phyloP scores from a whole-genome alignment of 805 yeast genomes.

The Candida suzukii region DNA sequence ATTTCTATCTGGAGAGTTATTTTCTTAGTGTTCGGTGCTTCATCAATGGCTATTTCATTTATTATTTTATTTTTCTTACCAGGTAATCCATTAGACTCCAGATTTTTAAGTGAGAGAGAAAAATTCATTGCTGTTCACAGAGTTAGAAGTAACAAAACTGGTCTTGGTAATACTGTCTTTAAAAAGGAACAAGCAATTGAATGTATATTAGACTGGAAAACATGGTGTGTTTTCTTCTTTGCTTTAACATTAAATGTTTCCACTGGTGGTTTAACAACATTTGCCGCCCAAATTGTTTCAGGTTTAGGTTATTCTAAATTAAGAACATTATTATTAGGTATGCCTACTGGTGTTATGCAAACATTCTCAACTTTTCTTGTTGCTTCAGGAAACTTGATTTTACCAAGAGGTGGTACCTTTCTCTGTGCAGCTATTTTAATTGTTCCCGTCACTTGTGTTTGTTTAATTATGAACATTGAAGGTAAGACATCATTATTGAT shows the following conservation, averaged over 20 bases:
- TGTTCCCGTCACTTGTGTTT: slow-evolving; percentile 10
- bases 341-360: slow-evolving; percentile 16
- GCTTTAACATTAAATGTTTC: slow-evolving; percentile 38
- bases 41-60: slow-evolving; percentile 29
- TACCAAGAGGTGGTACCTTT: slow-evolving; percentile 9
- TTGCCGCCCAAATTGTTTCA: slow-evolving; percentile 37
- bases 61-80: slow-evolving; percentile 23
- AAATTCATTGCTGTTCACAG: slow-evolving; percentile 19
- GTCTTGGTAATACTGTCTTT: slow-evolving; percentile 32
- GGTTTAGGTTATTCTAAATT: slow-evolving; percentile 26
- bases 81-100: slow-evolving; percentile 35
- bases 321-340: slow-evolving; percentile 11
- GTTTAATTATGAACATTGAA: slow-evolving; percentile 11
- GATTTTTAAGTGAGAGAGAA: slow-evolving; percentile 36
- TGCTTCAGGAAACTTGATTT: slow-evolving; percentile 12
- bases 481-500: slow-evolving; percentile 3
- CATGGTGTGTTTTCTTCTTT: slow-evolving; percentile 23
- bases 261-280: slow-evolving; percentile 51
- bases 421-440: slow-evolving; percentile 6
- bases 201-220: slow-evolving; percentile 33
- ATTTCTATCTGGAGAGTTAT: slow-evolving; percentile 35
- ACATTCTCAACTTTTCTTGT: slow-evolving; percentile 13
- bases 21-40: slow-evolving; percentile 33
- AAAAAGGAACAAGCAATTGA: slow-evolving; percentile 37
- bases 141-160: slow-evolving; percentile 33